Conservation (phyloP, 2,329 filamentous ascomycete species). For the Scolecobasidium constrictum region DNA sequence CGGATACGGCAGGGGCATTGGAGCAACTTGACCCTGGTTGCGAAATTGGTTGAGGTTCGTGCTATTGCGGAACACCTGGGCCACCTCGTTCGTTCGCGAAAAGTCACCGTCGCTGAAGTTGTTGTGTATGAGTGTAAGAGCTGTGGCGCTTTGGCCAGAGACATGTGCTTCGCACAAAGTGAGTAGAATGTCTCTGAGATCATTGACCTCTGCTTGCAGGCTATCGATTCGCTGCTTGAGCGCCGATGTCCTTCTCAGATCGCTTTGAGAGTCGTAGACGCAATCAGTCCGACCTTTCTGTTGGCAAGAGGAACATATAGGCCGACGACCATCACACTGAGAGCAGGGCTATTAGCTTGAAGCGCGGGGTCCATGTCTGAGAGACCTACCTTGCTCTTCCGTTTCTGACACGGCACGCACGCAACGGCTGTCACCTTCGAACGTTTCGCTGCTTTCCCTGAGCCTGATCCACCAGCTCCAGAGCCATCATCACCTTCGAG, state of each 20-base stretch:
- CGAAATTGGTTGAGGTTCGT: too few relatives aligned
- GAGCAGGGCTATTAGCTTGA: background rate
- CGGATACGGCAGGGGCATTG: too few relatives aligned
- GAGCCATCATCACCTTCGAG: background rate
- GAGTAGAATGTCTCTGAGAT: conserved; percentile 1
- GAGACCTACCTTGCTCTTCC: conserved; percentile 10
- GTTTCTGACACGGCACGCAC: conserved; percentile 8
- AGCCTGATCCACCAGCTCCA: background rate
- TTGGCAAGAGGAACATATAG: conserved; percentile 12
- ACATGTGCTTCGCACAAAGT: background rate
- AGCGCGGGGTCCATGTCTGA: background rate
- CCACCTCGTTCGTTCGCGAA: background rate
- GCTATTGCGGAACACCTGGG: background rate
- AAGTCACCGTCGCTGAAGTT: background rate
- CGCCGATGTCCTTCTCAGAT: conserved; percentile 12
- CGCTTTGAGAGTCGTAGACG: conserved; percentile 12
- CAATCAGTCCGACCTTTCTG: conserved; percentile 12
- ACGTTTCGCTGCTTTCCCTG: conserved; percentile 1
- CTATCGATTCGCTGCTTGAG: conserved; percentile 12
- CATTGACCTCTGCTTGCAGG: background rate
- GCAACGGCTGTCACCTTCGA: conserved; percentile 8
- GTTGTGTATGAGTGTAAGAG: background rate
- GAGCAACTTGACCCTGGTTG: too few relatives aligned
- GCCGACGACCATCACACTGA: conserved; percentile 13
- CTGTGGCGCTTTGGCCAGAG: background rate